Percentiles rank a stretch among this genome's conserved stretches.
phyloP scores from a whole-genome alignment of 2,329 filamentous ascomycete genomes.

The Fusarium hainanense region DNA sequence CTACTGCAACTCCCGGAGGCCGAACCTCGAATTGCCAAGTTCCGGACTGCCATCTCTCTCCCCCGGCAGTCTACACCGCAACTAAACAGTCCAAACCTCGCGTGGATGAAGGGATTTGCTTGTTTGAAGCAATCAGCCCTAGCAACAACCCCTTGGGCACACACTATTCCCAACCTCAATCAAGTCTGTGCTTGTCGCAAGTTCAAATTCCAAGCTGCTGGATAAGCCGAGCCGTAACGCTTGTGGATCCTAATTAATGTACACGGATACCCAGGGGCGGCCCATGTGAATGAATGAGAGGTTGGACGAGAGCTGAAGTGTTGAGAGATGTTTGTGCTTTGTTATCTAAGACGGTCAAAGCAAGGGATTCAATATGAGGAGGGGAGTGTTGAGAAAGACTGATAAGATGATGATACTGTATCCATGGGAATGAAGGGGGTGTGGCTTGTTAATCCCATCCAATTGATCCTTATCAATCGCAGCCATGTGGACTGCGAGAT shows the following conservation, averaged over 20 bases:
- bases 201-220: constrained; percentile 41
- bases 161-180: constrained; percentile 12
- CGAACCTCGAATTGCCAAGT: constrained; percentile 26
- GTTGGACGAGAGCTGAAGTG: constrained; percentile 25
- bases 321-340: constrained; percentile 1
- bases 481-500: constrained; percentile 21
- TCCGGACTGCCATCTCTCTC: constrained; percentile 19
- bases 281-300: constrained; percentile 34
- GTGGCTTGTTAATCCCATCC: constrained; percentile 22
- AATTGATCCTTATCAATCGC: constrained; percentile 28
- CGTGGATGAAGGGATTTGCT: constrained; percentile 19
- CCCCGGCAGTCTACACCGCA: constrained; percentile 36
- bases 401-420: constrained; percentile 16
- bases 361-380: constrained; percentile 15
- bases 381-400: constrained; percentile 32
- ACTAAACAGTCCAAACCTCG: constrained; percentile 16
- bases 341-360: constrained; percentile 16
- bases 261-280: constrained; percentile 5
- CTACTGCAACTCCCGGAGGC: constrained; percentile 23
- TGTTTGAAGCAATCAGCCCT: constrained; percentile 24
- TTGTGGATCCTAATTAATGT: constrained; percentile 28
- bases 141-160: constrained; percentile 1
- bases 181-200: constrained; percentile 35
- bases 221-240: constrained; percentile 24
- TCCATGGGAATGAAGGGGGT: constrained; percentile 20